Conservation (phyloP, 495 filamentous ascomycete genomes). For the Aspergillus incahuasiensis region DNA sequence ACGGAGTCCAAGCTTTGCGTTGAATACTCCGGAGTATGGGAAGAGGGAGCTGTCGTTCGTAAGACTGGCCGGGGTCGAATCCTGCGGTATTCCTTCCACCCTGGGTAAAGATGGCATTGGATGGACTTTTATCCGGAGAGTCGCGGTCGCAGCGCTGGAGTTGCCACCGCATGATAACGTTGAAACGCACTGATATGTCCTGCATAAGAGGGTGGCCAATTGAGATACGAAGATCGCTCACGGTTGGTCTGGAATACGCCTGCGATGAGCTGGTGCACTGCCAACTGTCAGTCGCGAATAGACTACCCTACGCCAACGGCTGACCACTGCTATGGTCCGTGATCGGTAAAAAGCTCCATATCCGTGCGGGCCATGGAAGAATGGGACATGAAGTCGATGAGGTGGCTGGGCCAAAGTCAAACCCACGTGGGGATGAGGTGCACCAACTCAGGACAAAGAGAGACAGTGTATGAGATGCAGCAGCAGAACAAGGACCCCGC, state of each 20-base stretch:
- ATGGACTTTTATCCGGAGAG: not conserved
- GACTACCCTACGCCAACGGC: not conserved
- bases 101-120: not conserved
- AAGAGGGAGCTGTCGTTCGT: not conserved
- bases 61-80: not conserved
- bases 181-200: slow-evolving; percentile 13
- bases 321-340: not conserved
- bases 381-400: not conserved
- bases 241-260: not conserved
- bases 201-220: slow-evolving; percentile 11
- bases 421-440: not conserved
- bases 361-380: not conserved
- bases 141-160: not conserved
- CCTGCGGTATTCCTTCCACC: not conserved
- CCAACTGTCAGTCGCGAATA: slow-evolving; percentile 2
- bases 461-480: not conserved
- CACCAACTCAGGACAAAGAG: not conserved
- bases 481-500: not conserved
- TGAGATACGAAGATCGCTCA: not conserved
- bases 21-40: no score
- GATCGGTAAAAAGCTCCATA: not conserved
- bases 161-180: slow-evolving; percentile 9
- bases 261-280: not conserved
- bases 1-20: not conserved
- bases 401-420: not conserved